phyloP scores from a whole-genome alignment of 2,329 filamentous ascomycete species.

The Fusarium secorum region DNA sequence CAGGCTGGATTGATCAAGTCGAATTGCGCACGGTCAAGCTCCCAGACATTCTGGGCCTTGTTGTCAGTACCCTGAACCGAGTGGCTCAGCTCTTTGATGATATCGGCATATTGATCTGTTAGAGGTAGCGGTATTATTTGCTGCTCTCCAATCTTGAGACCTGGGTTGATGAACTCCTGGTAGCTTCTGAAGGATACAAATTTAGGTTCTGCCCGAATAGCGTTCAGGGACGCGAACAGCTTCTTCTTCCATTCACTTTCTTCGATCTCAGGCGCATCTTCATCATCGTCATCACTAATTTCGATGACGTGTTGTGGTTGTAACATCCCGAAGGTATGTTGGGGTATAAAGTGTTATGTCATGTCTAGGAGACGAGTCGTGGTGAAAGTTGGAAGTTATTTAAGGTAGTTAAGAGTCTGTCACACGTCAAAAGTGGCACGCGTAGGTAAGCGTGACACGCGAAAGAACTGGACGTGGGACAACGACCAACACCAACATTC shows the following conservation, averaged over 20 bases:
- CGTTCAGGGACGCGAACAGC: slow-evolving; percentile 3
- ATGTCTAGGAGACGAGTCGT: neutral
- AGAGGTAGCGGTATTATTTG: slow-evolving; percentile 18
- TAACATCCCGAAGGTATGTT: neutral
- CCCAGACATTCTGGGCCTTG: slow-evolving; percentile 10
- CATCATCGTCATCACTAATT: slow-evolving; percentile 1
- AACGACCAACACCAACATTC: neutral
- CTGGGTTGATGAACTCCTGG: slow-evolving; percentile 19
- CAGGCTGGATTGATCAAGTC: slow-evolving; percentile 18
- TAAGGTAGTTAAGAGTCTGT: neutral
- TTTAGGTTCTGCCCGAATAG: neutral
- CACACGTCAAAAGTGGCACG: neutral
- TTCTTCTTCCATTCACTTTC: neutral
- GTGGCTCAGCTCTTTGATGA: slow-evolving; percentile 9
- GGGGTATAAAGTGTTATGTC: neutral
- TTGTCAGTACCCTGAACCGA: neutral
- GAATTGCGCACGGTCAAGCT: slow-evolving; percentile 18
- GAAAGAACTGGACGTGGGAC: neutral
- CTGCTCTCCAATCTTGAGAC: slow-evolving; percentile 5
- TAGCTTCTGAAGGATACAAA: slow-evolving; percentile 14
- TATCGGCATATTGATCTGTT: neutral
- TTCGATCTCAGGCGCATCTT: neutral
- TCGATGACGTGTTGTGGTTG: neutral
- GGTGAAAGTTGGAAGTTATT: neutral
- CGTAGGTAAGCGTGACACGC: neutral